Conservation (phyloP, 257 asterid genomes). For the Buddleja alternifolia region DNA sequence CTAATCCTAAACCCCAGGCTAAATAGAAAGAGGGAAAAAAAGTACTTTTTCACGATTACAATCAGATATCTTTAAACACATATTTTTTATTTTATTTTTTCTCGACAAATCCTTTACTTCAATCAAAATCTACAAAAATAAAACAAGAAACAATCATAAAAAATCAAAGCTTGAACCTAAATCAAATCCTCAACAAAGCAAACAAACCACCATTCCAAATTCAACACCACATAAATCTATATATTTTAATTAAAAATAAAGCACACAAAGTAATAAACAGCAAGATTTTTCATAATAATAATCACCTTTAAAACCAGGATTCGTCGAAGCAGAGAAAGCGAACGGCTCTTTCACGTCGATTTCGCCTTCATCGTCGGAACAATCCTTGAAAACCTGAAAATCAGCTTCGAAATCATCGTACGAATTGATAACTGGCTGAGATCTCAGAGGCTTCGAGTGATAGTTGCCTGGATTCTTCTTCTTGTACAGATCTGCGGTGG, state of each 20-base stretch:
- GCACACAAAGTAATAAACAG: not conserved
- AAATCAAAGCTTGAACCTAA: not conserved
- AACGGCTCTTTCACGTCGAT: constrained; percentile 44
- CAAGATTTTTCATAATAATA: not conserved
- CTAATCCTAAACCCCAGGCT: too few relatives aligned
- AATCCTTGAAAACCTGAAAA: constrained; percentile 69
- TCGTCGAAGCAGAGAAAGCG: constrained; percentile 46
- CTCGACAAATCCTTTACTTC: not conserved
- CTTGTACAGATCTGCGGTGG: constrained; percentile 40
- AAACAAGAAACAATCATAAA: not conserved
- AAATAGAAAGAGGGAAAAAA: not conserved
- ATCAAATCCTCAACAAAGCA: not conserved
- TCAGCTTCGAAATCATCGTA: constrained; percentile 75
- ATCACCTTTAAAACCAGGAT: constrained; percentile 33
- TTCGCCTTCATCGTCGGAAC: constrained; percentile 47
- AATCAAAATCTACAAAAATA: not conserved
- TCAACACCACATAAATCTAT: not conserved
- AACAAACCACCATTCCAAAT: constrained; percentile 3
- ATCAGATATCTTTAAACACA: not conserved
- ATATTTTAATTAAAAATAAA: not conserved
- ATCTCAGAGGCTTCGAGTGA: constrained; percentile 55
- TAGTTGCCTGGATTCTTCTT: constrained; percentile 38
- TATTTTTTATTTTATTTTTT: not conserved
- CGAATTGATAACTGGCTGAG: constrained; percentile 37
- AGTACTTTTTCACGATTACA: not conserved